These are phyloP conservation scores for Diaporthe ampelina DNA, from an alignment of 2,329 filamentous ascomycete genomes.

Conservation along the genomic window DNA sequence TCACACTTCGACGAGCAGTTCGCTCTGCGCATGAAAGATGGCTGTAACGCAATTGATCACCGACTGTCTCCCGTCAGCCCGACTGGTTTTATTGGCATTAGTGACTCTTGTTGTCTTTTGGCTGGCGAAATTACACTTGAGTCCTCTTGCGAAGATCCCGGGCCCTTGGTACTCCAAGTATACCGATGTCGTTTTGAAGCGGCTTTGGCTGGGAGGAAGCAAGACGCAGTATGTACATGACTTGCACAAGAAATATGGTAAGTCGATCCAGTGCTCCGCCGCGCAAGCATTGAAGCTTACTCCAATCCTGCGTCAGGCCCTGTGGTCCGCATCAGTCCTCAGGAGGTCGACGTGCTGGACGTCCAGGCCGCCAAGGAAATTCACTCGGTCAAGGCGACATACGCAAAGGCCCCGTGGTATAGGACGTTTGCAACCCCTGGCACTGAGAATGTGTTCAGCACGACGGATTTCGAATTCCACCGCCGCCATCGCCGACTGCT, in stretches of 20 bases:
- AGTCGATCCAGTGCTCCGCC: not conserved
- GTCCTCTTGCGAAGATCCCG: slow-evolving; percentile 38
- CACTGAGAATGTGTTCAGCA: slow-evolving; percentile 55
- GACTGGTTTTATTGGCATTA: no score
- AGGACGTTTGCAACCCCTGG: slow-evolving; percentile 32
- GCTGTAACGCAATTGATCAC: not conserved
- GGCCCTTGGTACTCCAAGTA: slow-evolving; percentile 48
- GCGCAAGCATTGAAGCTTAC: not conserved
- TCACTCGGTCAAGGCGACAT: slow-evolving; percentile 49
- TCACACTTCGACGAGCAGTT: not conserved
- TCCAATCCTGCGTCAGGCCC: slow-evolving; percentile 36
- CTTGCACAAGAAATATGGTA: slow-evolving; percentile 46
- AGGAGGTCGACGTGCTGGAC: slow-evolving; percentile 47
- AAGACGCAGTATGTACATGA: slow-evolving; percentile 46
- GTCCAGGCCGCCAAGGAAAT: slow-evolving; percentile 45
- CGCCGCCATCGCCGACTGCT: slow-evolving; percentile 57
- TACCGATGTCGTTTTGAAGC: slow-evolving; percentile 42
- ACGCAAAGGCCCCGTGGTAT: slow-evolving; percentile 47
- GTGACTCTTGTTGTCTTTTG: not conserved
- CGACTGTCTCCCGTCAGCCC: not conserved
- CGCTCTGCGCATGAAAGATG: not conserved
- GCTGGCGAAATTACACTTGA: not conserved
- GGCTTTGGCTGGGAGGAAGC: slow-evolving; percentile 36
- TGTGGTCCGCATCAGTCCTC: slow-evolving; percentile 47
- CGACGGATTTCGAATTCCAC: slow-evolving; percentile 55